Conservation (phyloP, 768 basidiomycete genomes). For the Suillus decipiens region DNA sequence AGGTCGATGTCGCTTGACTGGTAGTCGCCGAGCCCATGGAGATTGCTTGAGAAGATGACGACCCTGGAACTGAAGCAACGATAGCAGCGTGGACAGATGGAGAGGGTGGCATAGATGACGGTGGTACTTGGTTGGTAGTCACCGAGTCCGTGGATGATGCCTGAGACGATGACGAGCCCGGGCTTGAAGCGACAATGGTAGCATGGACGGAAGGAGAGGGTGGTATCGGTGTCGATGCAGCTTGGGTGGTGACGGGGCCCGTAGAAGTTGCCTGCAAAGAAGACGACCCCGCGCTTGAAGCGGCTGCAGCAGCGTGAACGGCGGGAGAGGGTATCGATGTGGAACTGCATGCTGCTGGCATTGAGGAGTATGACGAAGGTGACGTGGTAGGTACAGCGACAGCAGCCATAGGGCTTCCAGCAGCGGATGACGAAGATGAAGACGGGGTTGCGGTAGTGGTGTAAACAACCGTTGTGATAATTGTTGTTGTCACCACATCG, state of each 20-base stretch:
- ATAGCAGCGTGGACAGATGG: not conserved
- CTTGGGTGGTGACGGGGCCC: not conserved
- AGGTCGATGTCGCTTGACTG: slow-evolving; percentile 1
- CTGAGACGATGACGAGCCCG: not conserved
- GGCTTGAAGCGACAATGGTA: not conserved
- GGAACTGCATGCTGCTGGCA: not conserved
- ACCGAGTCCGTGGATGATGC: not conserved
- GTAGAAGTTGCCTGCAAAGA: not conserved
- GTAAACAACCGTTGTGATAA: slow-evolving; percentile 26
- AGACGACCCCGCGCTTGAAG: not conserved
- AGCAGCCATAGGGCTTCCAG: slow-evolving; percentile 7
- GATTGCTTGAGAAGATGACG: not conserved
- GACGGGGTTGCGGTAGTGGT: slow-evolving; percentile 13
- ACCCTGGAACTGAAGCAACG: not conserved
- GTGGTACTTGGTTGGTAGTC: slow-evolving; percentile 2
- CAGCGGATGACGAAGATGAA: slow-evolving; percentile 17
- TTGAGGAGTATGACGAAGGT: not conserved
- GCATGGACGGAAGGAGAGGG: not conserved
- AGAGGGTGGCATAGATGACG: not conserved
- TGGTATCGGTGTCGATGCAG: not conserved
- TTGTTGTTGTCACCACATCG: slow-evolving; percentile 21
- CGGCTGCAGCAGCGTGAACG: not conserved
- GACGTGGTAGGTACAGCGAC: not conserved
- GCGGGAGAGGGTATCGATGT: slow-evolving; percentile 1
- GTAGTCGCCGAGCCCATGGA: slow-evolving; percentile 1